Evolutionary conservation across 2,329 filamentous ascomycete species (phyloP).

Genomic region (Calonectria pauciramosa): DNA sequence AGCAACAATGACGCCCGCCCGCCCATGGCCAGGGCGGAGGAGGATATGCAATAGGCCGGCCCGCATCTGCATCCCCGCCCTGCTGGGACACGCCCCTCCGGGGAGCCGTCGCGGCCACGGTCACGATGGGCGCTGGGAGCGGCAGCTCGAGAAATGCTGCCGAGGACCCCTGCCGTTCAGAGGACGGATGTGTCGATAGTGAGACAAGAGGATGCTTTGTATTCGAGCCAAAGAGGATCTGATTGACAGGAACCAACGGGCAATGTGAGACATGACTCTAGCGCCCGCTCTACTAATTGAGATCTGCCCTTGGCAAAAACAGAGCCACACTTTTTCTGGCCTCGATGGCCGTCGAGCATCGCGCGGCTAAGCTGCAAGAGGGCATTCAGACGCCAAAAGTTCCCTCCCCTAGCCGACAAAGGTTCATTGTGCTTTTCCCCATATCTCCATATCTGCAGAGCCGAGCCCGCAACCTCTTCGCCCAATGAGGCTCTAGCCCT

Average conservation of each 20-base stretch:
- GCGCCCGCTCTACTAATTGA: conserved; percentile 34
- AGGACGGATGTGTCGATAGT: conserved; percentile 1
- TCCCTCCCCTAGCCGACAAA: background rate
- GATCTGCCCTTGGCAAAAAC: conserved; percentile 39
- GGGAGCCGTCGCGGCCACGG: background rate
- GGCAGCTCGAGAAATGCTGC: background rate
- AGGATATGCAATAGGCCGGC: conserved; percentile 7
- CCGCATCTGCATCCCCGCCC: conserved; percentile 7
- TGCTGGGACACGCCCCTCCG: background rate
- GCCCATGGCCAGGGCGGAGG: background rate
- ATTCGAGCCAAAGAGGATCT: conserved; percentile 8
- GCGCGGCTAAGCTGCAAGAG: background rate
- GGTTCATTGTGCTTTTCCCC: background rate
- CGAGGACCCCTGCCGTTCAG: background rate
- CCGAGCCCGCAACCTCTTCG: background rate
- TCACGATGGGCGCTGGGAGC: background rate
- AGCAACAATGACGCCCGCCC: conserved; percentile 1
- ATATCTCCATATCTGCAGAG: conserved; percentile 3
- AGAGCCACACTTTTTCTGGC: conserved; percentile 24
- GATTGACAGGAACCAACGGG: conserved; percentile 26
- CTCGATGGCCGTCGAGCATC: background rate
- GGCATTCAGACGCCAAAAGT: background rate
- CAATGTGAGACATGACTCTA: conserved; percentile 33
- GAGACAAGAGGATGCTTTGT: conserved; percentile 6
- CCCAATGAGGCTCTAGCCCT: background rate